phyloP scores from a whole-genome alignment of 371 early-diverging fungal genomes.

The Massospora cicadina region DNA sequence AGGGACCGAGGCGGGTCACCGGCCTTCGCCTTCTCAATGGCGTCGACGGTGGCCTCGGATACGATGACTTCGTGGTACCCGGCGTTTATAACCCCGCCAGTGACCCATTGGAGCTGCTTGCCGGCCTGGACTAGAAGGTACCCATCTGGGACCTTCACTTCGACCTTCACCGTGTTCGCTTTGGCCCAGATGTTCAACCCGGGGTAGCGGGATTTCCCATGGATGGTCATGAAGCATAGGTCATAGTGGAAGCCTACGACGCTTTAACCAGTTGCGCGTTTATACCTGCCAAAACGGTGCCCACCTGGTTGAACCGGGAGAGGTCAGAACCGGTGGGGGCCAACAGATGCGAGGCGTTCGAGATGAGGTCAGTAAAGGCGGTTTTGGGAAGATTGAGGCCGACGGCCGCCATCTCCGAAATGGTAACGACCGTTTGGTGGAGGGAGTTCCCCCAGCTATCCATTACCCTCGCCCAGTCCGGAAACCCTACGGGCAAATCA shows the following conservation, averaged over 20 bases:
- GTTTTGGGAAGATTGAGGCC: constrained; percentile 31
- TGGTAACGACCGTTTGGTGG: constrained; percentile 25
- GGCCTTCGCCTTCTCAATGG: constrained; percentile 17
- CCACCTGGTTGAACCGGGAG: constrained; percentile 28
- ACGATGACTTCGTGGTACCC: constrained; percentile 58
- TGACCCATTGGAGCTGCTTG: constrained; percentile 44
- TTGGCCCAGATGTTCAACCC: constrained; percentile 53
- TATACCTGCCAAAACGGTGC: constrained; percentile 41
- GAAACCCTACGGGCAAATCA: constrained; percentile 17
- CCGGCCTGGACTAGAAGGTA: constrained; percentile 52
- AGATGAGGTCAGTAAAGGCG: constrained; percentile 27
- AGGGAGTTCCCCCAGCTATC: constrained; percentile 40
- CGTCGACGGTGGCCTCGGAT: constrained; percentile 25
- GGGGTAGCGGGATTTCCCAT: constrained; percentile 53
- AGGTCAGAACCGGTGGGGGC: constrained; percentile 50
- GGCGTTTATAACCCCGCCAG: constrained; percentile 40
- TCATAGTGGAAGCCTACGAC: constrained; percentile 31
- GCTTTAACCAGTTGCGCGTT: background rate
- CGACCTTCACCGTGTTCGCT: constrained; percentile 27
- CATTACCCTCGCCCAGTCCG: constrained; percentile 33
- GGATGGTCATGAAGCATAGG: constrained; percentile 49
- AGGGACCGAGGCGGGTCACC: constrained; percentile 27
- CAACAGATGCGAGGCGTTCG: constrained; percentile 41
- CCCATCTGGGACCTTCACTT: constrained; percentile 41
- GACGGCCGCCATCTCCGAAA: constrained; percentile 43